Evolutionary conservation across 768 basidiomycete species (phyloP).

Genomic region (Lyophyllum atratum): DNA sequence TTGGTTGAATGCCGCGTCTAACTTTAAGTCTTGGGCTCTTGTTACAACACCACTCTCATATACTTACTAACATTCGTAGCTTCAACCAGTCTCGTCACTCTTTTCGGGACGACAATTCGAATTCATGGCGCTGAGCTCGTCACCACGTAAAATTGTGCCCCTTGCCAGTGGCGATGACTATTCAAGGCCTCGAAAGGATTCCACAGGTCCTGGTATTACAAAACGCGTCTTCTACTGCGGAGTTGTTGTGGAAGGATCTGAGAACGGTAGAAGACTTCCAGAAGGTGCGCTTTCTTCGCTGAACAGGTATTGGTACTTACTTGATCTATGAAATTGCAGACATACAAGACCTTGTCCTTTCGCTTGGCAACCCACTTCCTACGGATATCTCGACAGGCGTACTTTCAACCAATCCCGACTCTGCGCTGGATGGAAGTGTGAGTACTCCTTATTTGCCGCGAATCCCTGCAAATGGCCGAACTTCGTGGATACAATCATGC

Average conservation of each 20-base stretch:
- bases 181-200: conserved; percentile 42
- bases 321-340: conserved; percentile 42
- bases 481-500: not conserved
- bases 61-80: conserved; percentile 10
- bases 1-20: conserved; percentile 18
- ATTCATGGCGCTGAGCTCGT: conserved; percentile 63
- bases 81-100: conserved; percentile 4
- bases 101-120: conserved; percentile 3
- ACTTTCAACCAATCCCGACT: conserved; percentile 42
- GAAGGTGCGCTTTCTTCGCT: conserved; percentile 49
- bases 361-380: conserved; percentile 68
- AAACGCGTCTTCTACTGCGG: conserved; percentile 88
- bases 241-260: conserved; percentile 85
- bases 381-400: conserved; percentile 51
- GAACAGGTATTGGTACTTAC: conserved; percentile 7
- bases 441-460: conserved; percentile 23
- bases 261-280: conserved; percentile 65
- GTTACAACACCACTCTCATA: not conserved
- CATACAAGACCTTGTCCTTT: conserved; percentile 76
- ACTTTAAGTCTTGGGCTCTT: not conserved
- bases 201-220: conserved; percentile 49
- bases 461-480: not conserved
- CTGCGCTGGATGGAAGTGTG: conserved; percentile 42
- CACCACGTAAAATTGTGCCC: conserved; percentile 75
- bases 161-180: conserved; percentile 74